Conservation (phyloP, 1,139 yeast genomes). For the Ashbya aceris region DNA sequence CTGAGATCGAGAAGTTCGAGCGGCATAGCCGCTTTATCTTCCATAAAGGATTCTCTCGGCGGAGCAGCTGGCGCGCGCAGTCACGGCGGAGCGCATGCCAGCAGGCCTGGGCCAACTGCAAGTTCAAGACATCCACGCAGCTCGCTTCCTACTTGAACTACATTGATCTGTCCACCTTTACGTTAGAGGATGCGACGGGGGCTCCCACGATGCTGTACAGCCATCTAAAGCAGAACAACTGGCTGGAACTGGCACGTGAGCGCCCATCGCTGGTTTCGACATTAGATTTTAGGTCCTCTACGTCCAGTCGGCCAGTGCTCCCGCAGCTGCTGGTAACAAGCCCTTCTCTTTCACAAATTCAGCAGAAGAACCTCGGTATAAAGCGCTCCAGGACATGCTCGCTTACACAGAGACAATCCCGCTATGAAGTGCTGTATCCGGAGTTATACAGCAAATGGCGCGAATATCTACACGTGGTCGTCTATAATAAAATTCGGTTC, state of each 20-base stretch:
- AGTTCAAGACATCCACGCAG: constrained; percentile 6
- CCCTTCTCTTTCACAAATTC: background rate
- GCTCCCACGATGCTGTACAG: background rate
- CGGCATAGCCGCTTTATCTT: constrained; percentile 17
- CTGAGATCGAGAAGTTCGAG: constrained; percentile 14
- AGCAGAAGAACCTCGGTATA: too few species aligned
- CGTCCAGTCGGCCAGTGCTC: too few species aligned
- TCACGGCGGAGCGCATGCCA: too few species aligned
- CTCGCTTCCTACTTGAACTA: constrained; percentile 8
- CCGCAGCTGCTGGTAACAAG: too few species aligned
- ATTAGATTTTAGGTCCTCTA: too few species aligned
- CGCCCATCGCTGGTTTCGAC: constrained; percentile 4
- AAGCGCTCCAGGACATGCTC: background rate
- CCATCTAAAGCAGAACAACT: constrained; percentile 3
- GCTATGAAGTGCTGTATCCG: constrained; percentile 6
- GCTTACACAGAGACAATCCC: background rate
- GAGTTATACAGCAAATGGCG: constrained; percentile 5
- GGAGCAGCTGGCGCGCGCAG: background rate
- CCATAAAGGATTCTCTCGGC: constrained; percentile 22
- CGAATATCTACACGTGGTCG: constrained; percentile 2
- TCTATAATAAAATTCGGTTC: constrained; percentile 3
- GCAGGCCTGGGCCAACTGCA: background rate
- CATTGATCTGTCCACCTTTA: constrained; percentile 4
- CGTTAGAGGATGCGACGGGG: constrained; percentile 4
- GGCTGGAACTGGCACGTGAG: constrained; percentile 4